Evolutionary conservation across 768 basidiomycete genomes (phyloP).

Genomic region (Pisolithus sp.): DNA sequence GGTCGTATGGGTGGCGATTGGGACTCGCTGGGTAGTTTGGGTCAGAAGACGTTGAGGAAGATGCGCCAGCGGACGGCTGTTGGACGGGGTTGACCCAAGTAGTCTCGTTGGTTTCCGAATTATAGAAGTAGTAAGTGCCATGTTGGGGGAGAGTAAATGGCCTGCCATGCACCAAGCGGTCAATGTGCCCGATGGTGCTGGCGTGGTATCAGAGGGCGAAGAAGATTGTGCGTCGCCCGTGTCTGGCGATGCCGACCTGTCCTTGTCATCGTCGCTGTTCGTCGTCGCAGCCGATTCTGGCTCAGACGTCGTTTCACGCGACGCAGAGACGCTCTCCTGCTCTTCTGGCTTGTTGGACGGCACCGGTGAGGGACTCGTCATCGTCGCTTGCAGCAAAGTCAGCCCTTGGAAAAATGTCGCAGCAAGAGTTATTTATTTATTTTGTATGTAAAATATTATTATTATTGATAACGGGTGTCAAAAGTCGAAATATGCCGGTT

Average conservation of each 20-base stretch:
- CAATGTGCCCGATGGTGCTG: constrained; percentile 13
- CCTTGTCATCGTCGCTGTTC: neutral
- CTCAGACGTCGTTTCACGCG: neutral
- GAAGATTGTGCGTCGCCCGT: neutral
- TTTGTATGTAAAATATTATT: constrained; percentile 6
- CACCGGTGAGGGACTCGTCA: constrained; percentile 2
- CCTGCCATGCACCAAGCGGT: constrained; percentile 60
- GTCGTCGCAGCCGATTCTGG: constrained; percentile 2
- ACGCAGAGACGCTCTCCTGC: neutral
- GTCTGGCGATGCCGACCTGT: constrained; percentile 3
- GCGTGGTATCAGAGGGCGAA: neutral
- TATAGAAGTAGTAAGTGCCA: constrained; percentile 84
- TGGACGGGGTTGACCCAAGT: constrained; percentile 80
- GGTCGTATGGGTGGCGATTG: constrained; percentile 19
- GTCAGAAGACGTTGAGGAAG: constrained; percentile 15
- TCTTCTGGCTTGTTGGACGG: constrained; percentile 4
- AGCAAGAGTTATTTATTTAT: neutral
- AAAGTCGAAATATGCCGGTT: neutral
- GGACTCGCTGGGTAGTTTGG: constrained; percentile 22
- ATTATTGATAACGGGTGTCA: neutral
- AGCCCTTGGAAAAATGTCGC: too few species aligned
- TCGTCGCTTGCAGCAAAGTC: neutral
- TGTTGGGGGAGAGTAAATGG: constrained; percentile 71
- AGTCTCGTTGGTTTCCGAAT: constrained; percentile 66
- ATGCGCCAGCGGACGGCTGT: constrained; percentile 20